Base-by-base conservation (phyloP, 2,329 filamentous ascomycete species). In the Sphaerulina musiva region DNA sequence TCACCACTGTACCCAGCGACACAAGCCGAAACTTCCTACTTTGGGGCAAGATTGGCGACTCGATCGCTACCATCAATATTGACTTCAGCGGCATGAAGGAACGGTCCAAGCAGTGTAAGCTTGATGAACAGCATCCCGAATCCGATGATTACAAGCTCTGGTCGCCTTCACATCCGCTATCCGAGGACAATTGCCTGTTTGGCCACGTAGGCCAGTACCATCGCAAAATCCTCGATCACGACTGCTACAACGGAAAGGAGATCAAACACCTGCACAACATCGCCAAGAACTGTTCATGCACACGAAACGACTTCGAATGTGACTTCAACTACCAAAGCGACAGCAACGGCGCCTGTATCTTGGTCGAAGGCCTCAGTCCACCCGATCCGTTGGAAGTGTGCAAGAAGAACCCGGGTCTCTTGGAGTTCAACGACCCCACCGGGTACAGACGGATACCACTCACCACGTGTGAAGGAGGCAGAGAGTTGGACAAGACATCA, bases 291-390 rank as follows among this genome's bases (percentile, higher is more conserved):
- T 98, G 93, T 76, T 78, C 81, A 55, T 98, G 93, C 73, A 87
- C 83, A 7, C 80, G 89, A 49, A 80, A 82, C 55, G 93, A 98
- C 72, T 98, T 85, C 69, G 93, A 98, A 78, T 98, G 93, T 73
- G 92, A 95, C 69, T 98, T 89, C 78, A 98, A 98, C 72, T 98
- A 82, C 71, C 85, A 97, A 69, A 82, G 87, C 45, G 82, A 87
- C 70, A 79, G 75, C 29, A 87, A 91, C 66, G 86, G 86, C 46
- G 82, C 86, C 58, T 98, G 93, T 73, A 72, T 71, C 4, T 81
- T 95, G 10, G 89, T 97, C 1, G 71, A 79, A 0, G 92, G 92
- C 11, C 80, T 90, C 40, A 60, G 79, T 8, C 84, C 87, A 10
- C 74, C 77, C 6, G 78, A 87, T 62, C 80, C 84, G 48, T 72